Evolutionary conservation across 164 flowering plant species (phyloP), one percentile per base, ranked within the genome.

Genomic region (Magnolia sinica): DNA sequence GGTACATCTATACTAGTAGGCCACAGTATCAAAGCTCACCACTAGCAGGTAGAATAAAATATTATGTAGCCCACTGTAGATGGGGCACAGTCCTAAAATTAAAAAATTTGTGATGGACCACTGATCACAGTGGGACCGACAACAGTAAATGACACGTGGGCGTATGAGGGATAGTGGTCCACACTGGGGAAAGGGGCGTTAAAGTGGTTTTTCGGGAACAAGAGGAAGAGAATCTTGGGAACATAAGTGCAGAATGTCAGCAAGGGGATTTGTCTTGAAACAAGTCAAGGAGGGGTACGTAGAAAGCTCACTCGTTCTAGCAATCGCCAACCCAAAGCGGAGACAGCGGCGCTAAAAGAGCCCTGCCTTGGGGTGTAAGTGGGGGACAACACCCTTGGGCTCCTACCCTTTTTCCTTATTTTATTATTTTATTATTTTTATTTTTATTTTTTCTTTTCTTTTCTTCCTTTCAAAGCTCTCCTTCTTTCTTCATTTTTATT

Each of bases 311-410:
- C 50, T 6, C 29, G 13, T 8, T 73, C 37, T 55, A 55, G 50
- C 71, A 70, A 10, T 76, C 49, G 50, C 71, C 61, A 82, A 76
- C 80, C 80, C 80, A 80, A 85, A 82, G 91, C 92, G 93, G 89
- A 79, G 93, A 91, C 96, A 91, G 81, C 96, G 96, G 90, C 96
- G 92, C 86, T 73, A 83, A 89, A 88, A 83, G 77, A 82, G 90
- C 86, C 83, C 83, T 86, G 88, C 87, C 86, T 83, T 88, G 90
- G 85, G 82, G 82, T 81, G 84, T 75, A 88, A 74, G 59, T 64
- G 70, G 90, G 91, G 79, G 81, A 89, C 92, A 91, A 83, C 67
- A 82, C n/a, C 81, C 81, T 89, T 86, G 91, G 87, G 68, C 76
- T 82, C 31, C 83, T 74, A 18, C 73, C 78, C 72, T 58, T 73